Base-by-base conservation (phyloP, 176 grass and related monocot genomes). In the Oryza glumipatula region DNA sequence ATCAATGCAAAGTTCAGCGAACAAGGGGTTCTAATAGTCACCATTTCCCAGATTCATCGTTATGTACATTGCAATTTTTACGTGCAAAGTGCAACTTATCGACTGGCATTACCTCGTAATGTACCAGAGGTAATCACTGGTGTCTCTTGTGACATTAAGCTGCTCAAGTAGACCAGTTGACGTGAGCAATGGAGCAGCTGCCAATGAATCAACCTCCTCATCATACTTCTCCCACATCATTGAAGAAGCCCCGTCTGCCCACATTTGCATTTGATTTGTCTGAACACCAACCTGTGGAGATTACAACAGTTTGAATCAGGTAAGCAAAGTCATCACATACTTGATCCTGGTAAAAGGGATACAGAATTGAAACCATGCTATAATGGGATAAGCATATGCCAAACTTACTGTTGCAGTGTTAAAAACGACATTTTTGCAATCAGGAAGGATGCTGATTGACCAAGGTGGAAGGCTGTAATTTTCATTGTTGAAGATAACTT, bases 261-360 rank as follows among this genome's bases (percentile, higher is more conserved):
- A 94, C 97, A 99, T 99, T 89, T 99, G 94, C 94, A 99, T 96
- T 81, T 96, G 94, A 88, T 90, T 94, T 86, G 97, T 99, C 85
- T 99, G 97, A 91, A 93, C 92, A 67, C 97, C 97, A 81, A 99
- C 84, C 97, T 99, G 58, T 51, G n/a, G 61, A 68, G 12, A 45
- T 78, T 11, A 58, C 67, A 79, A 73, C 4, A 69, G 30, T 68
- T 80, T 74, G 30, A 67, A 82, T 33, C 71, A 89, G 73, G 14
- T 82, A 76, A 80, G 56, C 15, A 45, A 88, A 51, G 4, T 32
- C 39, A 65, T 44, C 70, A 75, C 33, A 51, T 19, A 46, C 11
- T 79, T 68, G 32, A 70, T 41, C 39, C 24, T 21, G 23, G 10
- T 64, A 17, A 67, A 82, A 84, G 44, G 19, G 41, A 67, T 17